Conservation (phyloP, 2,329 filamentous ascomycete genomes). For the Chaetomium globosum region DNA sequence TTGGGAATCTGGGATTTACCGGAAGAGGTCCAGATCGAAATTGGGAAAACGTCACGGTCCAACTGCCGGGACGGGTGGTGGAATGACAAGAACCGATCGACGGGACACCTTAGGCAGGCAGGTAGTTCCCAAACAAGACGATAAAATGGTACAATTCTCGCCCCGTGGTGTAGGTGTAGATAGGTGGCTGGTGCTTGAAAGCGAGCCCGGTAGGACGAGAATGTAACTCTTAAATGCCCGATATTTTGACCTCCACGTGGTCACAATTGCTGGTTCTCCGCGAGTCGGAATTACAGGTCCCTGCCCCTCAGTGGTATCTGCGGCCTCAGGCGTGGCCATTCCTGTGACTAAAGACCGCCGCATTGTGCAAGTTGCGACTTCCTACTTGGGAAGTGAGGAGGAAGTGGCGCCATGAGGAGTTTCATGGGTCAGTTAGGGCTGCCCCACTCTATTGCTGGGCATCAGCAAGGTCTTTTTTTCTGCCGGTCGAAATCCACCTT, state of each 20-base stretch:
- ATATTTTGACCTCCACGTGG: background rate
- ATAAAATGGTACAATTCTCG: background rate
- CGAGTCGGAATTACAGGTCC: background rate
- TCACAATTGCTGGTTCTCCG: background rate
- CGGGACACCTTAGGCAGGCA: background rate
- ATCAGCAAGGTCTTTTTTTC: too few relatives aligned
- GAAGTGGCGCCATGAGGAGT: too few relatives aligned
- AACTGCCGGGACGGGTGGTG: background rate
- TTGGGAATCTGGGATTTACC: background rate
- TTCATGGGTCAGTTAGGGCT: too few relatives aligned
- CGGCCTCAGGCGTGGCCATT: background rate
- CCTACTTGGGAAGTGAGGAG: too few relatives aligned
- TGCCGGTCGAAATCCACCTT: too few relatives aligned
- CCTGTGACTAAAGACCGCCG: background rate
- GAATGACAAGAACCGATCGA: background rate
- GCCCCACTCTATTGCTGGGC: too few relatives aligned
- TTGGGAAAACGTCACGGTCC: background rate
- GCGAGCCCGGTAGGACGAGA: background rate
- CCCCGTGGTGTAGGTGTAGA: background rate
- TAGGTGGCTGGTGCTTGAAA: background rate
- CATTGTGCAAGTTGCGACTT: too few relatives aligned
- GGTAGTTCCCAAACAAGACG: background rate
- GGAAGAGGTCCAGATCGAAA: background rate
- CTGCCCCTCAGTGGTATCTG: background rate
- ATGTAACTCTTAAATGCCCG: slow-evolving; percentile 1